Evolutionary conservation across 257 asterid species (phyloP), one percentile per base, ranked within the genome.

Genomic region (Solanum chilense): DNA sequence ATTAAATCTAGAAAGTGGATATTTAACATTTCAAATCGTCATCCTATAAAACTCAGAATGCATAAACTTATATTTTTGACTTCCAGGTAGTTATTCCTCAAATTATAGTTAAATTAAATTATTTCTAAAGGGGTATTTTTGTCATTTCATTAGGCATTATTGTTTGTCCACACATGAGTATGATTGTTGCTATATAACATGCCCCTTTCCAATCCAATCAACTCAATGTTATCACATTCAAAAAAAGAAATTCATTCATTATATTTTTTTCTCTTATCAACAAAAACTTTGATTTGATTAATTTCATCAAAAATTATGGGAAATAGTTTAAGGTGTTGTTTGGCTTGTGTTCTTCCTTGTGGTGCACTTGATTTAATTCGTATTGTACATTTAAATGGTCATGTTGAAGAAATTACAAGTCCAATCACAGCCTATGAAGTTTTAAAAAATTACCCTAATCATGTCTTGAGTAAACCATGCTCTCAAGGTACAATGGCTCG

Each of bases 321-420:
- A 3, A 94, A 93, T 83, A 97, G 98, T 89, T 44, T 97, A 88
- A 97, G 99, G 94, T 96, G 99, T 87, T 97, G 98, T 91, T 93
- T 97, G 91, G 97, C 99, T 47, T 97, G 99, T 89, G 92, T 97
- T 87, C 98, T 97, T 89, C 99, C 99, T 16, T 97, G 95, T 64
- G 99, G 99, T 80, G 98, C 99, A n/a, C 91, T 97, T 2, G 99
- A 97, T 70, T 89, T 97, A 93, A 96, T 97, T 94, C 98, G 99
- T 35, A 92, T 97, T 52, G 98, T 97, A 1, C 99, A 97, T 89
- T 84, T 92, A 31, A 93, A 96, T 88, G 99, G 99, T 4, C 64
- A 88, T 89, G 95, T 97, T 3, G 98, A 97, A 11, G 99, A 97
- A 66, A 77, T 95, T 52, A 89, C 97, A 39, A 92, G 97, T 69